Evolutionary conservation across 768 basidiomycete species (phyloP), one percentile per base, ranked within the genome.

Genomic region (Paxillus involutus): DNA sequence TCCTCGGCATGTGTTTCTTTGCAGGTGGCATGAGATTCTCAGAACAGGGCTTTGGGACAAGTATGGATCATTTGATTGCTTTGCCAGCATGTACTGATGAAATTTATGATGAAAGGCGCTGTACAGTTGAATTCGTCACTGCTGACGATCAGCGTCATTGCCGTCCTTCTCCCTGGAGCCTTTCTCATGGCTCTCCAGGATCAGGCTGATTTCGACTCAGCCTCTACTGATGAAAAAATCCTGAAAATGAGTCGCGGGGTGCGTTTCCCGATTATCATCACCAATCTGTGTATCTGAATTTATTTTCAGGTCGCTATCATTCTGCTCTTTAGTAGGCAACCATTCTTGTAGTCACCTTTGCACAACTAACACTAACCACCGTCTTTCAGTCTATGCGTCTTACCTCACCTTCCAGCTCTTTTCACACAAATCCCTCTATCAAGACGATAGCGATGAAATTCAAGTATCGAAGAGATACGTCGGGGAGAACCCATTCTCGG

Each of bases 1-100:
- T 94, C 16, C 79, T 93, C 11, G 91, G 91, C 16, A 82, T 93
- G 69, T 90, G 89, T 60, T 90, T 92, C 71, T 88, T 93, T 57
- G 91, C 89, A 0, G 90, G 91, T 13, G 90, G 90, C 0, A 63
- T 85, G 57, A 79, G 81, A 13, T 92, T 86, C 59, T 83, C 86
- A 3, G 88, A 92, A 63, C 91, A 92, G 68, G 86, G 81, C 1
- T 91, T 91, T 56, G 84, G 89, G 56, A 67, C 77, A 3, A 84
- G 89, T 91, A 61, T 50, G 84, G 69, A 17, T 48, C 30, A 35
- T 2, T 45, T 49, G 3, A 9, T 56, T 0, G 2, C 36, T 33
- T 47, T 30, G 14, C 46, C 37, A 7, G 13, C 40, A 51, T 11
- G 40, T 21, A 24, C 36, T 52, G 40, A 41, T 40, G 42, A 14